Evolutionary conservation across 805 yeast species (phyloP), one percentile per base, ranked within the genome.

Genomic region (Nakazawaea anatomiae): DNA sequence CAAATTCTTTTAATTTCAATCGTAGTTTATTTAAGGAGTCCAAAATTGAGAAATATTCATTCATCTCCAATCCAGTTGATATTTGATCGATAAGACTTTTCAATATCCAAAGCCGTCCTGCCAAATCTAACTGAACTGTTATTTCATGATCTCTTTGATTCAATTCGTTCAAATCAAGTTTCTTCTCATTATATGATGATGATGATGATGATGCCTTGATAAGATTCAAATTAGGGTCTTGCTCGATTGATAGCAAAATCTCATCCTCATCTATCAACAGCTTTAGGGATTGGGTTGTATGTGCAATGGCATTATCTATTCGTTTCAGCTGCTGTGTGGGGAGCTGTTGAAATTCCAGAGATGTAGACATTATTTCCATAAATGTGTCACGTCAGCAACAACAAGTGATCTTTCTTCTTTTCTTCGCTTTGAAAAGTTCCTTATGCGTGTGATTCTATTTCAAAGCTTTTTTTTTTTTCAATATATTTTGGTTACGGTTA

Each of bases 171-270:
- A 46, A 5, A 14, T 42, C 46, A n/a, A 42, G 36, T 12, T 12
- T 38, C 8, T 38, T 12, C 3, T 6, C 28, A 12, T n/a, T 25
- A 10, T 29, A 25, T 8, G 44, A 6, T 14, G 39, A 12, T 31
- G 36, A 25, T 8, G 44, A 6, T 14, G 39, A 12, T 31, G 42
- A n/a, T 34, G 14, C 9, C n/a, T 31, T 9, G 35, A 32, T 52
- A 18, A 18, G 25, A 18, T 56, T 57, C 52, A 61, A 57, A n/a
- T 63, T 61, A 38, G 57, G 57, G 18, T 56, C 55, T 32, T 52
- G 52, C 48, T 55, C 57, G 25, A 56, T 55, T 11, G 50, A 42
- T 9, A 51, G 43, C 10, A 48, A 18, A 27, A 56, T 34, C 25
- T 49, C 51, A 47, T 48, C 53, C 34, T 45, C 47, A 41, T 56